phyloP scores from a whole-genome alignment of 176 grass and related monocot species.

The Aegilops longissima region DNA sequence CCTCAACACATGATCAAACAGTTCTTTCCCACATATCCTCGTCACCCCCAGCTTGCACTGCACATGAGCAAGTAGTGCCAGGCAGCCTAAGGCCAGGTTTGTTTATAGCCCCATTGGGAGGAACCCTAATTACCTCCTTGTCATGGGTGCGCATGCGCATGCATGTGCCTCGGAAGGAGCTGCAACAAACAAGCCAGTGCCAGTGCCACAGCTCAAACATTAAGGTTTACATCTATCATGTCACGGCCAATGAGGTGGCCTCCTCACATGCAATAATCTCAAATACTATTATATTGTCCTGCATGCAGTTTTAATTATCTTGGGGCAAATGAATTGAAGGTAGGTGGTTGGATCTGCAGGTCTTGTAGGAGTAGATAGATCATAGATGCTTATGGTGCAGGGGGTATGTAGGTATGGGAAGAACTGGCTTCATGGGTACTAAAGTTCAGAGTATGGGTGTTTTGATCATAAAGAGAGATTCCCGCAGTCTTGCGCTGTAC shows the following conservation, averaged over 20 bases:
- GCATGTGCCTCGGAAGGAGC: slow-evolving; percentile 33
- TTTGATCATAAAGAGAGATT: slow-evolving; percentile 23
- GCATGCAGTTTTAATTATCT: not conserved
- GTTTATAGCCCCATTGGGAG: slow-evolving; percentile 6
- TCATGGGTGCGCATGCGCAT: not conserved
- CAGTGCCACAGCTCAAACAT: slow-evolving; percentile 9
- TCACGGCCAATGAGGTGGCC: slow-evolving; percentile 3
- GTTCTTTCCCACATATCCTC: not conserved
- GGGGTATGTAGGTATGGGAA: slow-evolving; percentile 12
- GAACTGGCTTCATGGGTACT: slow-evolving; percentile 14
- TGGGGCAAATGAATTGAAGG: slow-evolving; percentile 15
- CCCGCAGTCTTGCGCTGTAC: not conserved
- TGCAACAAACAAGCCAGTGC: slow-evolving; percentile 15
- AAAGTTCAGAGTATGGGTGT: slow-evolving; percentile 21
- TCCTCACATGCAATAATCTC: slow-evolving; percentile 14
- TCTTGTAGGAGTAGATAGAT: not conserved
- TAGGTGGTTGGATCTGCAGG: slow-evolving; percentile 44
- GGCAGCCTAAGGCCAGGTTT: not conserved
- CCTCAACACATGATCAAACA: slow-evolving; percentile 17
- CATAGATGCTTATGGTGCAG: not conserved
- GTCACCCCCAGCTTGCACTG: slow-evolving; percentile 18
- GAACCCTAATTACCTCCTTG: not conserved
- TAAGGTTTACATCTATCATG: slow-evolving; percentile 7
- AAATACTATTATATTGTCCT: slow-evolving; percentile 3
- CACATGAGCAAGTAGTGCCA: not conserved